Evolutionary conservation across 306 rosid species (phyloP), one percentile per base, ranked within the genome.

Genomic region (Castanea sativa): DNA sequence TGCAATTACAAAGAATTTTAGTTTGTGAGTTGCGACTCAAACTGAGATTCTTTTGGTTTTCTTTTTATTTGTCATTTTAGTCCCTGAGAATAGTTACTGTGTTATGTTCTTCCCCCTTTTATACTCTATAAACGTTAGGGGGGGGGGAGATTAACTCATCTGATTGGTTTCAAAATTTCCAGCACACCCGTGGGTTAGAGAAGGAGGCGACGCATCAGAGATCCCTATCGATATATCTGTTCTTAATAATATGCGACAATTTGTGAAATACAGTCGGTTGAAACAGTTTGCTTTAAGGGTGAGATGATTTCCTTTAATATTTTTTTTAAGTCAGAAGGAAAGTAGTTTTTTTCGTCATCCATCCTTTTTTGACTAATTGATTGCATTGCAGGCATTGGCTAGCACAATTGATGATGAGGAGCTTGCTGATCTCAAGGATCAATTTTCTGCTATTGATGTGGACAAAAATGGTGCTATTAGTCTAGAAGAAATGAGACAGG

Each of bases 401-500:
- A 91, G 99, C 91, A 96, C 99, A 25, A 93, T 96, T 55, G 82
- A 89, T 45, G 92, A 92, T 51, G 99, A 79, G 73, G 99, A 96
- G 86, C 87, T 96, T 68, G 79, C 97, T 55, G 93, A 93, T 88
- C 93, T 96, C 69, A 93, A 85, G 55, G 99, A 96, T 86, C 99
- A 96, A 83, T 96, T 96, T 80, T 93, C 91, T 79, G 99, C 99
- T 73, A 96, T 96, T 79, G 99, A 96, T 51, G 97, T 96, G 79
- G 99, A 96, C 84, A 96, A 93, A 89, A 96, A 88, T 73, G 99
- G 99, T 60, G 73, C 94, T 51, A 96, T 96, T 85, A 96, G 99
- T 80, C 94, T 96, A 32, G 99, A 96, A 81, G 99, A 96, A 87
- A 96, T 96, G 99, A 91, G 99, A 93, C 98, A 90, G 86, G 98